phyloP scores from a whole-genome alignment of 2,329 filamentous ascomycete species.

The Gliomastix tumulicola region DNA sequence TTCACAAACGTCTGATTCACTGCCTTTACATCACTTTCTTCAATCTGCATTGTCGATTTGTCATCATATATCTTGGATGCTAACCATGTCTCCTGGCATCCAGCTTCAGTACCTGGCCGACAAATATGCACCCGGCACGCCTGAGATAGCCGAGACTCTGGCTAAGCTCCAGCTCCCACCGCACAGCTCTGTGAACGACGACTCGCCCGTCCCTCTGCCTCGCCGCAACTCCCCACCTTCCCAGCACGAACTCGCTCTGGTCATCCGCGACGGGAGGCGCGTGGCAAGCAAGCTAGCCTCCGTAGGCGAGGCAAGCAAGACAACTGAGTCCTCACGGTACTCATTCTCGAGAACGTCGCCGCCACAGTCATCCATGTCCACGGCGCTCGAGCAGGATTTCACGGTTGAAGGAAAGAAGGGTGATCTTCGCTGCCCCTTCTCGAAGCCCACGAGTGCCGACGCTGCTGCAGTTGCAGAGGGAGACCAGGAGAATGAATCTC shows the following conservation, averaged over 20 bases:
- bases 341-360: slow-evolving; percentile 35
- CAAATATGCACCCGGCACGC: slow-evolving; percentile 58
- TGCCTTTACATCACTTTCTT: slow-evolving; percentile 6
- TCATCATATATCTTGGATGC: slow-evolving; percentile 4
- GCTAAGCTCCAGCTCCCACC: slow-evolving; percentile 59
- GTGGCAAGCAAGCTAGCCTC: slow-evolving; percentile 46
- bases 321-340: slow-evolving; percentile 40
- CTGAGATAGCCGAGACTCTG: slow-evolving; percentile 60
- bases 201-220: slow-evolving; percentile 46
- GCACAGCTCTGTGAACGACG: slow-evolving; percentile 39
- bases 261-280: slow-evolving; percentile 57
- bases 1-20: slow-evolving; percentile 16
- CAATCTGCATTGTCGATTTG: neutral
- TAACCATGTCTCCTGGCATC: slow-evolving; percentile 7
- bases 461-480: slow-evolving; percentile 12
- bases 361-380: slow-evolving; percentile 50
- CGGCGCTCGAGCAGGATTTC: slow-evolving; percentile 79
- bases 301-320: slow-evolving; percentile 43
- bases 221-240: slow-evolving; percentile 31
- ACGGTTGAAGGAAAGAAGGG: slow-evolving; percentile 79
- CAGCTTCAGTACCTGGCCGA: slow-evolving; percentile 61
- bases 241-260: slow-evolving; percentile 51
- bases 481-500: slow-evolving; percentile 18
- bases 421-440: slow-evolving; percentile 76
- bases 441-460: slow-evolving; percentile 26